Evolutionary conservation across 2,329 filamentous ascomycete genomes (phyloP).

Genomic region (Calonectria ilicicola): DNA sequence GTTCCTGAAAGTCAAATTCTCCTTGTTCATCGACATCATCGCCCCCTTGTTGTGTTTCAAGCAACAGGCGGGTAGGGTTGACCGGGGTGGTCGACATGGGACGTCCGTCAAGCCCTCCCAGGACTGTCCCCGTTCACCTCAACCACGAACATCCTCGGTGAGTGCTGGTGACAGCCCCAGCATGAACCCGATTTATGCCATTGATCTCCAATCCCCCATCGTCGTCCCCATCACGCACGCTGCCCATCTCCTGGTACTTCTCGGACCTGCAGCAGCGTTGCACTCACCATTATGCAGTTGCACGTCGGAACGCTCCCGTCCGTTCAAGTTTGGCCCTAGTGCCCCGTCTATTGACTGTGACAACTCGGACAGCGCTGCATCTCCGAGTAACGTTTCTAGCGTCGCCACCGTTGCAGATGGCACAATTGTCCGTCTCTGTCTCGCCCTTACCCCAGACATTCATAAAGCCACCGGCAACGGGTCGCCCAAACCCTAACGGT

Average conservation of each 20-base stretch:
- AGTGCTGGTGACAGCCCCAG: background rate
- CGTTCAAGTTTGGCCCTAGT: background rate
- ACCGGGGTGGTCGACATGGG: constrained; percentile 7
- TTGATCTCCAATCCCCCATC: constrained; percentile 10
- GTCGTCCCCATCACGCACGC: background rate
- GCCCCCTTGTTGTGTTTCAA: background rate
- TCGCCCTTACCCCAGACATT: constrained; percentile 7
- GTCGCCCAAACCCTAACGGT: constrained; percentile 1
- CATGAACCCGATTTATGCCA: constrained; percentile 19
- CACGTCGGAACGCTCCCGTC: constrained; percentile 2
- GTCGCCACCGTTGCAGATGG: background rate
- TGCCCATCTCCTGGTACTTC: background rate
- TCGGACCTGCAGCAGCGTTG: constrained; percentile 14
- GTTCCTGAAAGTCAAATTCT: constrained; percentile 14
- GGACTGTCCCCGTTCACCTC: constrained; percentile 10
- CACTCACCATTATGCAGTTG: constrained; percentile 3
- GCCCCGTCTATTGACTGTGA: background rate
- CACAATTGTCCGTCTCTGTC: background rate
- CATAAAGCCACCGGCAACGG: constrained; percentile 7
- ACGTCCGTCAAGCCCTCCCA: background rate
- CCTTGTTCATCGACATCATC: background rate
- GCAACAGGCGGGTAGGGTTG: background rate
- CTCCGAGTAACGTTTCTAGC: background rate
- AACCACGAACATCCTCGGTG: constrained; percentile 4
- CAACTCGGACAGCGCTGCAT: background rate